These are phyloP conservation scores for Solanum phureja DNA, from an alignment of 257 asterid genomes.

Conservation along the genomic window DNA sequence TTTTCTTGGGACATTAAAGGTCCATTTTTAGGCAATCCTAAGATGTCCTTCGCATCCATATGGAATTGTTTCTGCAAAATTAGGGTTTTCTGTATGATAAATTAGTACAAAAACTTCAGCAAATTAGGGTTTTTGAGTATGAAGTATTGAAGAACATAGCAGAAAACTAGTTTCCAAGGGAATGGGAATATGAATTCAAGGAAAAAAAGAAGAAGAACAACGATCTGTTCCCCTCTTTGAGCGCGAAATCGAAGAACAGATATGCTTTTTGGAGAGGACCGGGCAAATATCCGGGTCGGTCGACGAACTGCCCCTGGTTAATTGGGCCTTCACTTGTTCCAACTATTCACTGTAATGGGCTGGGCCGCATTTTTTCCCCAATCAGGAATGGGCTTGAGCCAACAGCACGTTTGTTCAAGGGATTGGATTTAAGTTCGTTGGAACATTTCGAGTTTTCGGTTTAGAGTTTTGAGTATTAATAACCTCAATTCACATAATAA, in stretches of 20 bases:
- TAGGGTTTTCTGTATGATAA: constrained; percentile 1
- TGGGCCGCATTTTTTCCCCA: background rate
- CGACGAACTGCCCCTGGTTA: background rate
- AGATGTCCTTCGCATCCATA: constrained; percentile 96
- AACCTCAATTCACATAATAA: no score
- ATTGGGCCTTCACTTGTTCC: background rate
- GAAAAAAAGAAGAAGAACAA: background rate
- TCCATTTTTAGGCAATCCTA: constrained; percentile 74
- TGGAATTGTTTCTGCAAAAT: background rate
- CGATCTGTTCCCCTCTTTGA: background rate
- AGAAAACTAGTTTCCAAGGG: background rate
- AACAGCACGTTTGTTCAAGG: background rate
- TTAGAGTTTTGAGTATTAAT: no score
- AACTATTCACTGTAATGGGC: background rate
- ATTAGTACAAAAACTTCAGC: background rate
- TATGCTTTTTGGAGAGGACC: background rate
- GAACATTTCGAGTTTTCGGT: no score
- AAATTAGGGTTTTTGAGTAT: background rate
- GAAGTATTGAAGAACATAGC: background rate
- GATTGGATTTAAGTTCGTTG: background rate
- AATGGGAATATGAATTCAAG: background rate
- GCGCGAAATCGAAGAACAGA: constrained; percentile 1
- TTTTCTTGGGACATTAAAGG: constrained; percentile 42
- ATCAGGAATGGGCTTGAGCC: background rate
- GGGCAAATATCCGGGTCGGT: background rate